Conservation (phyloP, 2,329 filamentous ascomycete species). For the Cercospora sp. region DNA sequence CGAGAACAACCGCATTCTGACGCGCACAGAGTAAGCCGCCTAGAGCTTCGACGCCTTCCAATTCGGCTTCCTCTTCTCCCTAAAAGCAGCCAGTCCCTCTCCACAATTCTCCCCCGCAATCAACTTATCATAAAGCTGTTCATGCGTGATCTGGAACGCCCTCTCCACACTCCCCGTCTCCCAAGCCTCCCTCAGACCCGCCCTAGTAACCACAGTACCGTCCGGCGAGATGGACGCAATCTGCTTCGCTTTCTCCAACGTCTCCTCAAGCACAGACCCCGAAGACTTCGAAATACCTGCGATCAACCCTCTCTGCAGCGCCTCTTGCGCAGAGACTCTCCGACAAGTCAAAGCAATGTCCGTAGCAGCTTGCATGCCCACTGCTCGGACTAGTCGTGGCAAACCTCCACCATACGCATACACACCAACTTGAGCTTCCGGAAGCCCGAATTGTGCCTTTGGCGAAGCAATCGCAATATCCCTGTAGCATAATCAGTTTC, state of each 20-base stretch:
- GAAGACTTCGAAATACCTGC: slow-evolving; percentile 40
- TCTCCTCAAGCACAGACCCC: slow-evolving; percentile 38
- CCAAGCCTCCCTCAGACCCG: slow-evolving; percentile 41
- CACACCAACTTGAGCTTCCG: slow-evolving; percentile 55
- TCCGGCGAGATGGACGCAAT: slow-evolving; percentile 40
- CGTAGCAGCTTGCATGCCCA: slow-evolving; percentile 51
- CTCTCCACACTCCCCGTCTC: slow-evolving; percentile 44
- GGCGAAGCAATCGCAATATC: slow-evolving; percentile 55
- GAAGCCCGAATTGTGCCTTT: slow-evolving; percentile 52
- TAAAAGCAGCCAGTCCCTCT: slow-evolving; percentile 53
- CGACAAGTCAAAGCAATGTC: slow-evolving; percentile 53
- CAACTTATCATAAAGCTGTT: slow-evolving; percentile 44
- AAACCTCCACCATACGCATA: slow-evolving; percentile 55
- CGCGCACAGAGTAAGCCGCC: neutral
- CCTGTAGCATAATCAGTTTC: slow-evolving; percentile 22
- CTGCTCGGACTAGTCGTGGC: slow-evolving; percentile 51
- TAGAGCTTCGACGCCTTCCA: slow-evolving; percentile 50
- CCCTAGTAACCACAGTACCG: slow-evolving; percentile 41
- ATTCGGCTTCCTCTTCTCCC: slow-evolving; percentile 48
- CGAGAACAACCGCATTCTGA: neutral
- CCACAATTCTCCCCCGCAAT: slow-evolving; percentile 48
- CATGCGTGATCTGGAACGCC: slow-evolving; percentile 43
- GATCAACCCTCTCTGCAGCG: slow-evolving; percentile 43
- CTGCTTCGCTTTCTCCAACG: slow-evolving; percentile 36
- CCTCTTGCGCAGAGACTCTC: slow-evolving; percentile 48